Conservation (phyloP, 2,329 filamentous ascomycete genomes). For the Botryotinia globosa region DNA sequence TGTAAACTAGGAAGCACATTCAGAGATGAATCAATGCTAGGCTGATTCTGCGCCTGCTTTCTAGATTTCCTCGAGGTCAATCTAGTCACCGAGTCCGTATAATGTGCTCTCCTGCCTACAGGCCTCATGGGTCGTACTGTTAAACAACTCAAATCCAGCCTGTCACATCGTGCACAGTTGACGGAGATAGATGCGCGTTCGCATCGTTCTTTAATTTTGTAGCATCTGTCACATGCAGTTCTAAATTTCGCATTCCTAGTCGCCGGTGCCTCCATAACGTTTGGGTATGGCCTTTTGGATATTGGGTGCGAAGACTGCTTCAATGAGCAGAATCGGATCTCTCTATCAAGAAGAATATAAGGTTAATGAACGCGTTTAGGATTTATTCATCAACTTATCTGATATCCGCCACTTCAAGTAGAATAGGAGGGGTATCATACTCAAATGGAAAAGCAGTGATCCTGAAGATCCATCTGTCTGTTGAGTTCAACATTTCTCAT, state of each 20-base stretch:
- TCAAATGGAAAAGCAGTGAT: too few species aligned
- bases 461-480: too few species aligned
- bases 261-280: neutral
- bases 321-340: neutral
- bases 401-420: too few species aligned
- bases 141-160: neutral
- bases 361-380: too few species aligned
- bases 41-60: neutral
- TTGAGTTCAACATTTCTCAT: too few species aligned
- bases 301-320: neutral
- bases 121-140: neutral
- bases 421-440: too few species aligned
- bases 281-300: neutral
- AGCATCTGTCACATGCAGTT: slow-evolving; percentile 7
- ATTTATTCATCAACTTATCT: too few species aligned
- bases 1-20: neutral
- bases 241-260: neutral
- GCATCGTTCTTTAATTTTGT: neutral
- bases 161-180: neutral
- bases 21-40: neutral
- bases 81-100: neutral
- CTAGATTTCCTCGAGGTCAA: neutral
- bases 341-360: neutral
- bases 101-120: neutral
- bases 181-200: neutral